phyloP scores from a whole-genome alignment of 768 basidiomycete genomes.

The Chalciporus piperatus region DNA sequence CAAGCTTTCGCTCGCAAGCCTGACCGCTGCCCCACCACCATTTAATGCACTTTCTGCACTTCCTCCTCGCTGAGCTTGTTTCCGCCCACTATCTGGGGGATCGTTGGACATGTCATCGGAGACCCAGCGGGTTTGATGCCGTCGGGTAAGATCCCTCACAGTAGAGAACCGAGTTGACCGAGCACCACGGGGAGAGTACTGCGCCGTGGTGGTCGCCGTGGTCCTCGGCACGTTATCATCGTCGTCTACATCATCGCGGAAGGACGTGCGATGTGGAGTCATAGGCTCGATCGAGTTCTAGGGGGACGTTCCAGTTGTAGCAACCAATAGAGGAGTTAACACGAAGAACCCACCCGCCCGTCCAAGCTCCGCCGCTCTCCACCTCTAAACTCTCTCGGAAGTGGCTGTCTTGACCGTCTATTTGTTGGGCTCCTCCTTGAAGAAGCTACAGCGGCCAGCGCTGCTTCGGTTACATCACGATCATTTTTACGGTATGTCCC shows the following conservation, averaged over 20 bases:
- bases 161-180: conserved; percentile 41
- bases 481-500: conserved; percentile 22
- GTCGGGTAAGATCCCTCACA: conserved; percentile 46
- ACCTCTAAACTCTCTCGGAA: conserved; percentile 50
- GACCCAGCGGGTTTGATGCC: conserved; percentile 52
- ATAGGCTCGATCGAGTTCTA: conserved; percentile 37
- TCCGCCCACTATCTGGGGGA: conserved; percentile 37
- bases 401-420: conserved; percentile 46
- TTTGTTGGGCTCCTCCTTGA: conserved; percentile 50
- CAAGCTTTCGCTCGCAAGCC: conserved; percentile 65
- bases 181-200: conserved; percentile 29
- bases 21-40: conserved; percentile 40
- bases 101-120: conserved; percentile 45
- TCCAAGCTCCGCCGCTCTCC: conserved; percentile 37
- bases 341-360: conserved; percentile 36
- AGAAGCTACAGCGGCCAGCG: conserved; percentile 59
- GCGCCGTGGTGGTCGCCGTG: conserved; percentile 22
- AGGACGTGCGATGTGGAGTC: conserved; percentile 35
- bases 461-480: conserved; percentile 50
- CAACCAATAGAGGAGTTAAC: not conserved
- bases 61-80: conserved; percentile 59
- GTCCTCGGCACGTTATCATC: conserved; percentile 23
- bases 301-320: conserved; percentile 1
- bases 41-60: conserved; percentile 67
- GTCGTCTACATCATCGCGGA: conserved; percentile 24